These are phyloP conservation scores for Daedaleopsis nitida DNA, from an alignment of 768 basidiomycete genomes.

Conservation along the genomic window DNA sequence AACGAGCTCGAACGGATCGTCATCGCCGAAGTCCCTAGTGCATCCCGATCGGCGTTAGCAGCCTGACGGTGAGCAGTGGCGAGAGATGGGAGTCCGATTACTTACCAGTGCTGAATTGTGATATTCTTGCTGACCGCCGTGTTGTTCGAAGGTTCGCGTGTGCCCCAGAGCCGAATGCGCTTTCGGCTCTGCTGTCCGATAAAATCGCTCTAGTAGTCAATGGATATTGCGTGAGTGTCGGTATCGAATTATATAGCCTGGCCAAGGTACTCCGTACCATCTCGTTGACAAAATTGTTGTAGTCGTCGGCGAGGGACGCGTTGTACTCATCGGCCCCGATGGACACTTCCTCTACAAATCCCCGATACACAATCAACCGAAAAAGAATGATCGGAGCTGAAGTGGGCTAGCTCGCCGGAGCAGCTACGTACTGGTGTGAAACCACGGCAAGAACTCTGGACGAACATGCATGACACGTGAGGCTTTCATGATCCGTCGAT, in stretches of 20 bases:
- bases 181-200: constrained; percentile 36
- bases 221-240: background rate
- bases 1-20: constrained; percentile 28
- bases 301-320: constrained; percentile 40
- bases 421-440: constrained; percentile 23
- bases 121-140: constrained; percentile 41
- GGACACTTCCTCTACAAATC: constrained; percentile 39
- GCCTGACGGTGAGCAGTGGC: background rate
- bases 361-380: background rate
- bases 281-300: constrained; percentile 44
- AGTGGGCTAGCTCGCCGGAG: background rate
- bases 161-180: constrained; percentile 45
- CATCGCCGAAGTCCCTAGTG: constrained; percentile 27
- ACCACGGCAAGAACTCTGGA: constrained; percentile 29
- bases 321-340: constrained; percentile 50
- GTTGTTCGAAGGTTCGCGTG: constrained; percentile 39
- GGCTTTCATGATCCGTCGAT: background rate
- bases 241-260: background rate
- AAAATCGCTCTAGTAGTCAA: constrained; percentile 27
- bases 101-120: constrained; percentile 47
- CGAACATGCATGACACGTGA: background rate
- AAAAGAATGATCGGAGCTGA: background rate
- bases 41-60: background rate
- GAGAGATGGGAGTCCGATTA: too few species aligned
- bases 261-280: constrained; percentile 32